These are phyloP conservation scores for Corynespora cassiicola DNA, from an alignment of 2,329 filamentous ascomycete genomes.

Conservation along the genomic window DNA sequence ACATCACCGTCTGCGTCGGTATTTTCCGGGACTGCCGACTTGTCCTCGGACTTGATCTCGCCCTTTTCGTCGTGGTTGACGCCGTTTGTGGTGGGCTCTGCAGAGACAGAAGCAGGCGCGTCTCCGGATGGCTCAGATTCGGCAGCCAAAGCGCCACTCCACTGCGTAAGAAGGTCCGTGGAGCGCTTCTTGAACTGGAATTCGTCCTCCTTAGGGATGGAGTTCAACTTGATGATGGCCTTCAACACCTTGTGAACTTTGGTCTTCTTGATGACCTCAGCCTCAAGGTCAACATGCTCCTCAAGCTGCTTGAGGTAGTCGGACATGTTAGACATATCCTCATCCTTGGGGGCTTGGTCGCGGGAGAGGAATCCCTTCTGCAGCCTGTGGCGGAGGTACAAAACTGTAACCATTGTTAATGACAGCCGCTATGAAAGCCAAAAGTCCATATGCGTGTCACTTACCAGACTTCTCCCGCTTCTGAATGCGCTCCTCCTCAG, in stretches of 20 bases:
- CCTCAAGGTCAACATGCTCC: conserved; percentile 79
- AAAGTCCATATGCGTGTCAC: conserved; percentile 14
- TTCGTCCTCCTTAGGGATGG: conserved; percentile 81
- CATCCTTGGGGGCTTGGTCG: conserved; percentile 83
- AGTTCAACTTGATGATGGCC: conserved; percentile 85
- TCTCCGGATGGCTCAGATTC: conserved; percentile 36
- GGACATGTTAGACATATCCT: conserved; percentile 81
- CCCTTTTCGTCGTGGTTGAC: conserved; percentile 43
- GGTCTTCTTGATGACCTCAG: conserved; percentile 84
- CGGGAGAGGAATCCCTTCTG: conserved; percentile 91
- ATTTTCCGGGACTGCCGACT: conserved; percentile 25
- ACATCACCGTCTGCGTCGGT: conserved; percentile 32
- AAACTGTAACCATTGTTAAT: conserved; percentile 59
- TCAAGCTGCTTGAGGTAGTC: conserved; percentile 84
- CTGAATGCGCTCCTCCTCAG: conserved; percentile 60
- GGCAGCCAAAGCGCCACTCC: conserved; percentile 76
- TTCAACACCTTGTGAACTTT: conserved; percentile 99
- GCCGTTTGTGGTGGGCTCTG: conserved; percentile 39
- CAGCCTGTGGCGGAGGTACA: conserved; percentile 91
- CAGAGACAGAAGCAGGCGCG: conserved; percentile 15
- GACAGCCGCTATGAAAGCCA: not conserved
- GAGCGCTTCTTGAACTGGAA: conserved; percentile 89
- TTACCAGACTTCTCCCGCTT: conserved; percentile 66
- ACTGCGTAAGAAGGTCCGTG: conserved; percentile 79
- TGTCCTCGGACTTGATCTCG: conserved; percentile 49